Evolutionary conservation across 768 basidiomycete genomes (phyloP).

Genomic region (Flagelloscypha sp.): DNA sequence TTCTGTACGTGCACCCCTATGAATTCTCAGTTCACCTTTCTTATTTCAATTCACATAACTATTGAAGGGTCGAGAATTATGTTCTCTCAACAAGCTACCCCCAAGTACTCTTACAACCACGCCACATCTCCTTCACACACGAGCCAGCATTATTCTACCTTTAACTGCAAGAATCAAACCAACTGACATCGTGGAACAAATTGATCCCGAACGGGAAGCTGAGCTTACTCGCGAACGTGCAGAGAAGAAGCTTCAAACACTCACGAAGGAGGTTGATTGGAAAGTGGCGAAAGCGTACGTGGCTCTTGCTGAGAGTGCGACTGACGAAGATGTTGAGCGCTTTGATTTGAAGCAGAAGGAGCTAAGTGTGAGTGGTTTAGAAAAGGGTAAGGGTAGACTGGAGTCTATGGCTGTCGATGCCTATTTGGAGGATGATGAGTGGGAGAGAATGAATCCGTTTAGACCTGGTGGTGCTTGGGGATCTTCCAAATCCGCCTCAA

Average conservation of each 20-base stretch:
- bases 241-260: slow-evolving; percentile 49
- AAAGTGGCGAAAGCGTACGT: slow-evolving; percentile 63
- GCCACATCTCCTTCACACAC: slow-evolving; percentile 68
- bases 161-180: slow-evolving; percentile 22
- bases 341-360: slow-evolving; percentile 20
- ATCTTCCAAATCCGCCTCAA: too few species aligned
- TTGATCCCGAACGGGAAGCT: slow-evolving; percentile 30
- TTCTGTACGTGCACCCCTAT: slow-evolving; percentile 37
- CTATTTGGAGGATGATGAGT: slow-evolving; percentile 64
- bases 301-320: slow-evolving; percentile 44
- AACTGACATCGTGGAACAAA: slow-evolving; percentile 15
- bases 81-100: slow-evolving; percentile 59
- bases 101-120: slow-evolving; percentile 57
- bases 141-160: slow-evolving; percentile 48
- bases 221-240: slow-evolving; percentile 45
- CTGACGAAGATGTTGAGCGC: slow-evolving; percentile 18
- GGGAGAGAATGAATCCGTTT: too few species aligned
- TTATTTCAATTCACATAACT: slow-evolving; percentile 2
- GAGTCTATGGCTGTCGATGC: slow-evolving; percentile 46
- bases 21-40: neutral
- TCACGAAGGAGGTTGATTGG: slow-evolving; percentile 66
- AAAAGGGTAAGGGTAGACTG: slow-evolving; percentile 17
- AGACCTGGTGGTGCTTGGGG: too few species aligned
- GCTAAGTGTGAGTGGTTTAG: slow-evolving; percentile 17
- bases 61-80: slow-evolving; percentile 47